Base-by-base conservation (phyloP, 2,329 filamentous ascomycete species). In the Stemphylium lycopersici region DNA sequence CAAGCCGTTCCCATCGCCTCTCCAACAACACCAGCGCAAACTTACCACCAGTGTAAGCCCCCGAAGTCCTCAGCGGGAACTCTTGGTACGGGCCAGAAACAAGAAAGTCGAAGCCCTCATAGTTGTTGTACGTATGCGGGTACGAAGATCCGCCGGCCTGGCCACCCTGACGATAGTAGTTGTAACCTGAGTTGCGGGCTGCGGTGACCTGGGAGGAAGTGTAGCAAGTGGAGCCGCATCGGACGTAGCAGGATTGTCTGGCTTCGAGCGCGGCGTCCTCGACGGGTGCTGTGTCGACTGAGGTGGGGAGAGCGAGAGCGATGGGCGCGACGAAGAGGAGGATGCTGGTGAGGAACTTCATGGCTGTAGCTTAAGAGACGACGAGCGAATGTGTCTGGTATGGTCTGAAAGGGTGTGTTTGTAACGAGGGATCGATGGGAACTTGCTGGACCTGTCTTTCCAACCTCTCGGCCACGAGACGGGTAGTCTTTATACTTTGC, bases 121-220 rank as follows among this genome's bases (percentile, higher is more conserved):
- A 82, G 77, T 87, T 83, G 71, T 85, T 82, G 76, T 85, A 87
- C 32, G 72, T 72, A 68, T 87, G 84, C 0, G 85, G 85, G 69
- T 87, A 87, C 49, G 70, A 67, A 58, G 78, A 77, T 36, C 71
- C 72, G 34, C 77, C 66, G 37, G 73, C 75, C 1, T 68, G 67
- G 24, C 64, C 62, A 43, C 77, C 77, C 24, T 73, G 59, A 46
- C 74, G 57, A 68, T 84, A 80, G 64, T 83, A 80, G 16, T 73
- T 67, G 75, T 80, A 87, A 3, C 83, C 84, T 41, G 79, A 76
- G 51, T 78, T 74, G 36, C 80, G 70, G 34, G 86, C 85, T 8
- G 77, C 72, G 58, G 72, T 75, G 43, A 86, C 79, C 53, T 81
- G 77, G 45, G 70, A 70, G 40, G 77, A 74, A 44, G 76, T 79